These are phyloP conservation scores for Naganishia vishniacii DNA, from an alignment of 768 basidiomycete genomes.

Conservation along the genomic window DNA sequence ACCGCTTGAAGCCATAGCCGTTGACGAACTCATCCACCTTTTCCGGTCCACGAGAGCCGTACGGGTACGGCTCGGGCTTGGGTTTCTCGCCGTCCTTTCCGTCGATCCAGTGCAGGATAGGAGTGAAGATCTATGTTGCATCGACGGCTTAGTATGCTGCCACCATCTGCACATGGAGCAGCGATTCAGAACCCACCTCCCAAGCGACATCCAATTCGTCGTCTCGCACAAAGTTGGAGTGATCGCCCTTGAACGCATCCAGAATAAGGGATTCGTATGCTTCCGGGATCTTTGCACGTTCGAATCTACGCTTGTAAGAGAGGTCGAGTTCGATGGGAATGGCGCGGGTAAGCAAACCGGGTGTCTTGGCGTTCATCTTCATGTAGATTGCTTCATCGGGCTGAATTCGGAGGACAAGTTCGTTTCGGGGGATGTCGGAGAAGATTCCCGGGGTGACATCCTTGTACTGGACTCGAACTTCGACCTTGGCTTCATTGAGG, in stretches of 20 bases:
- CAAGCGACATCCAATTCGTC: slow-evolving; percentile 96
- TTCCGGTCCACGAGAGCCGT: slow-evolving; percentile 91
- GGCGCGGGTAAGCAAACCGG: slow-evolving; percentile 81
- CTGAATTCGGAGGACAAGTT: slow-evolving; percentile 94
- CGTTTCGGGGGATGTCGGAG: slow-evolving; percentile 90
- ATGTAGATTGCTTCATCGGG: slow-evolving; percentile 94
- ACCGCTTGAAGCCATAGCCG: slow-evolving; percentile 71
- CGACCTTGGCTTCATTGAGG: slow-evolving; percentile 96
- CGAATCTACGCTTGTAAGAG: slow-evolving; percentile 92
- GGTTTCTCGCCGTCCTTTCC: slow-evolving; percentile 63
- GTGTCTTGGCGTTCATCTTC: slow-evolving; percentile 91
- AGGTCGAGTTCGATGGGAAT: slow-evolving; percentile 97
- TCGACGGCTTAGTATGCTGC: too few relatives aligned
- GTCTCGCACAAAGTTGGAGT: slow-evolving; percentile 96
- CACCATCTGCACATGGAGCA: too few relatives aligned
- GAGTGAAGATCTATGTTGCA: slow-evolving; percentile 50
- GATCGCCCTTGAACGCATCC: slow-evolving; percentile 94
- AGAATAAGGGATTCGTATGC: slow-evolving; percentile 90
- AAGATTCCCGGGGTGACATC: slow-evolving; percentile 96
- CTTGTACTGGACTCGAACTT: slow-evolving; percentile 96
- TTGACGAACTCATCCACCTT: slow-evolving; percentile 69
- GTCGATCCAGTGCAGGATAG: slow-evolving; percentile 90
- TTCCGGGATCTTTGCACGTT: slow-evolving; percentile 86
- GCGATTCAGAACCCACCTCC: slow-evolving; percentile 61
- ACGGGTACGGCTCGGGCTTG: slow-evolving; percentile 71